phyloP scores from a whole-genome alignment of 306 rosid species.

The Trifolium dubium region DNA sequence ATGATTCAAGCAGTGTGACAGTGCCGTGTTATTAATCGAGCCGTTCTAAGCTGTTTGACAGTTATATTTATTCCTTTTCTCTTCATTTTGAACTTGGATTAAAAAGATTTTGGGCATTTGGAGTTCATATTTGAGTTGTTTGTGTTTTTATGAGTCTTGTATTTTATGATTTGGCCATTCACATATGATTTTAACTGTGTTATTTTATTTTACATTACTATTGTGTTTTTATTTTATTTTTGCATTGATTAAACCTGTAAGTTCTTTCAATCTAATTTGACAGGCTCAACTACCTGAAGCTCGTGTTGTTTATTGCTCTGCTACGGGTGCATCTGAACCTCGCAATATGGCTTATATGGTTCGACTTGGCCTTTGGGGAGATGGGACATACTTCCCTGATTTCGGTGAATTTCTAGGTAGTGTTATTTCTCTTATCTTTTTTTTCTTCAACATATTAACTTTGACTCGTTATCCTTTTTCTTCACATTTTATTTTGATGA shows the following conservation, averaged over 20 bases:
- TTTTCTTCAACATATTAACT: background rate
- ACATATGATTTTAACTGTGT: no score
- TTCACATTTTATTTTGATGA: background rate
- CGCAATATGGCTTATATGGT: slow-evolving; percentile 99
- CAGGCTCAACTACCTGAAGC: slow-evolving; percentile 91
- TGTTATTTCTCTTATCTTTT: slow-evolving; percentile 28
- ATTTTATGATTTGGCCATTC: no score
- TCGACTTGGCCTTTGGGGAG: slow-evolving; percentile 99
- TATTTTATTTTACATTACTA: no score
- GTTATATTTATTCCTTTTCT: no score
- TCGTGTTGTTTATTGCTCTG: slow-evolving; percentile 95
- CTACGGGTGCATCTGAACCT: slow-evolving; percentile 98
- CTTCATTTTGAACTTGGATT: no score
- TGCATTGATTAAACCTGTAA: background rate
- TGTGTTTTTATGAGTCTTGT: no score
- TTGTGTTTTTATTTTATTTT: no score
- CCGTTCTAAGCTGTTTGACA: no score
- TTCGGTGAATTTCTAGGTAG: slow-evolving; percentile 89
- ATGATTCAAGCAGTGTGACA: no score
- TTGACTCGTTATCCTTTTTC: background rate
- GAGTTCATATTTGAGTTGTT: no score
- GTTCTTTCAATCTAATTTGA: slow-evolving; percentile 36
- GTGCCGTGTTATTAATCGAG: no score
- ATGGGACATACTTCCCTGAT: slow-evolving; percentile 77
- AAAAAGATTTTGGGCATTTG: background rate